Percentiles rank a stretch among this genome's conserved stretches.
Evolutionary conservation across 768 basidiomycete species (phyloP).

Genomic region (Termitomyces eurrhizus): DNA sequence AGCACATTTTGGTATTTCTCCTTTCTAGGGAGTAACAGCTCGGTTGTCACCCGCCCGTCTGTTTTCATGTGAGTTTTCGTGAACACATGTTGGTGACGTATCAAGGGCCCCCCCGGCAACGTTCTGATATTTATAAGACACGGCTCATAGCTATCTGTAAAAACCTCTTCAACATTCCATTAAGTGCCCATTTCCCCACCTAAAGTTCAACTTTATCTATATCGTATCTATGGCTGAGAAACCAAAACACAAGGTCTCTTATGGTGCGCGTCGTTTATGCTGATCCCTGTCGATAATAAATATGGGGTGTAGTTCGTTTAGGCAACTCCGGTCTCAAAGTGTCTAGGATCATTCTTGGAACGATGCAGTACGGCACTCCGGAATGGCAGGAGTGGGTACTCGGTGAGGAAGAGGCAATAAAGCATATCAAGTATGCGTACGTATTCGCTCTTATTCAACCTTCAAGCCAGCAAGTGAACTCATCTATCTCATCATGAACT

Average conservation of each 20-base stretch:
- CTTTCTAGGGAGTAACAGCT: no score
- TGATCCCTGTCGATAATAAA: no score
- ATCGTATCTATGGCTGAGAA: neutral
- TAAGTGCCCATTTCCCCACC: no score
- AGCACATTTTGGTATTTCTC: no score
- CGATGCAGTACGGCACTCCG: slow-evolving; percentile 53
- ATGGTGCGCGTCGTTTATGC: neutral
- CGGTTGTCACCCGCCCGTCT: no score
- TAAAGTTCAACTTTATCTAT: no score
- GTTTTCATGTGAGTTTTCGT: no score
- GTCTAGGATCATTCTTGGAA: slow-evolving; percentile 62
- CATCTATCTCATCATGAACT: neutral
- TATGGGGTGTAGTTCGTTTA: slow-evolving; percentile 33
- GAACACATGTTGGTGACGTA: no score
- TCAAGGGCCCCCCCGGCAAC: no score
- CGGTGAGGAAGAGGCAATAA: slow-evolving; percentile 43
- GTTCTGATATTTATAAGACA: no score
- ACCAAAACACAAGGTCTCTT: neutral
- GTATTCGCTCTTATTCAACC: slow-evolving; percentile 5
- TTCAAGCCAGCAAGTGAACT: neutral
- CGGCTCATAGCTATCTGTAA: neutral
- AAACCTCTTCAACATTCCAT: no score
- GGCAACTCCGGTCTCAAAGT: slow-evolving; percentile 58
- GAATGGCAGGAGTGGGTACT: slow-evolving; percentile 50
- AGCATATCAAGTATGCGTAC: slow-evolving; percentile 50